Conservation (phyloP, 371 early-diverging fungal genomes). For the Nosema muscidifuracis region DNA sequence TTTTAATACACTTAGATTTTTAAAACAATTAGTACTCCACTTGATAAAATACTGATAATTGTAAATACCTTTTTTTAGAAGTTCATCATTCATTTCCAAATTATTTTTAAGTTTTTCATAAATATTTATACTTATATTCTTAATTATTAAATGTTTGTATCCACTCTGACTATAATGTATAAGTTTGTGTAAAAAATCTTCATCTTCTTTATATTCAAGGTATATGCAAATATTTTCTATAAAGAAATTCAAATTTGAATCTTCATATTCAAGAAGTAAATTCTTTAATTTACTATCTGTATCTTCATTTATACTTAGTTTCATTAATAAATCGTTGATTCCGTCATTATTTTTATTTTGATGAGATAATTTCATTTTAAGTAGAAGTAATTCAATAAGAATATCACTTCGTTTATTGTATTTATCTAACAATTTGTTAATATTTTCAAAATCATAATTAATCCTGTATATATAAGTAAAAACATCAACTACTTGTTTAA, state of each 20-base stretch:
- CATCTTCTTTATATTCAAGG: constrained; percentile 22
- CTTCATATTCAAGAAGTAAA: constrained; percentile 13
- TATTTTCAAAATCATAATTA: constrained; percentile 12
- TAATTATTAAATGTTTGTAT: constrained; percentile 8
- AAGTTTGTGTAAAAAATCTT: constrained; percentile 14
- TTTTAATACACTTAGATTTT: not conserved
- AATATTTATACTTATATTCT: not conserved
- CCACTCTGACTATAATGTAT: not conserved
- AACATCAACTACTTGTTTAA: constrained; percentile 48
- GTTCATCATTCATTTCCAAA: not conserved
- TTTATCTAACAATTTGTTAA: constrained; percentile 35
- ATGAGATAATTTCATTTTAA: constrained; percentile 13
- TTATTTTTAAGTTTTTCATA: constrained; percentile 1
- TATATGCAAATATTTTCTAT: constrained; percentile 40
- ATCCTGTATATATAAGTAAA: constrained; percentile 29
- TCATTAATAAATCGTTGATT: not conserved
- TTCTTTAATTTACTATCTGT: constrained; percentile 1
- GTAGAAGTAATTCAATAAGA: constrained; percentile 40
- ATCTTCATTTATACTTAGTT: not conserved
- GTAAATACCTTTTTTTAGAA: not conserved
- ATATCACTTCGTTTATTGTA: constrained; percentile 19
- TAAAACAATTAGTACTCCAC: constrained; percentile 22
- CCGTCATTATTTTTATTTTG: not conserved
- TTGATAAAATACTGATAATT: not conserved
- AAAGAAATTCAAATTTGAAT: constrained; percentile 25